Evolutionary conservation across 2,329 filamentous ascomycete genomes (phyloP).

Genomic region (Penicillium sp.): DNA sequence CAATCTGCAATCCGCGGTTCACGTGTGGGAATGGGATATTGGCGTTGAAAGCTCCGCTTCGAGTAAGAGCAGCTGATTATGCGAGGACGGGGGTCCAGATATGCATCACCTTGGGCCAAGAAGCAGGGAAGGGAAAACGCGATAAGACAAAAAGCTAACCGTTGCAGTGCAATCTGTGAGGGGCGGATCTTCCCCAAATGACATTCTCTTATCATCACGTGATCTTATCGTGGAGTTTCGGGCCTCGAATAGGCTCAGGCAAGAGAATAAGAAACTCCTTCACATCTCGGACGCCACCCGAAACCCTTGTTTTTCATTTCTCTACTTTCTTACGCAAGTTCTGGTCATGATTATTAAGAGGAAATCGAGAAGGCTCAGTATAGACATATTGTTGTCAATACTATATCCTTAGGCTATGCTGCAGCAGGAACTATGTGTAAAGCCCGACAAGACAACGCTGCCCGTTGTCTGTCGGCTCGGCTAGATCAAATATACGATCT

Average conservation of each 20-base stretch:
- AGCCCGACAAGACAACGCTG: not conserved
- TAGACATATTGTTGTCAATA: not conserved
- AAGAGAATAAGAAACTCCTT: not conserved
- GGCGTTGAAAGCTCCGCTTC: not conserved
- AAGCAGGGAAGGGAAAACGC: not conserved
- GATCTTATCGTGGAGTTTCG: slow-evolving; percentile 4
- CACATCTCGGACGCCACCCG: not conserved
- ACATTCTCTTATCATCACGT: slow-evolving; percentile 17
- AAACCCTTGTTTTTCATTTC: not conserved
- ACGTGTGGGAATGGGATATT: not conserved
- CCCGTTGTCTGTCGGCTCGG: not conserved
- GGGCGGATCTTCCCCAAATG: not conserved
- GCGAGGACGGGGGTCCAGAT: not conserved
- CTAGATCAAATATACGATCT: not conserved
- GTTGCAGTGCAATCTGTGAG: not conserved
- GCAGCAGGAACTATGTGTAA: not conserved
- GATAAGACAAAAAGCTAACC: not conserved
- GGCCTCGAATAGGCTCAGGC: slow-evolving; percentile 1
- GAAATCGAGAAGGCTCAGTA: not conserved
- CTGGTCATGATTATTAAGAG: not conserved
- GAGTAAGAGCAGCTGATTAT: not conserved
- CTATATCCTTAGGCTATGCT: not conserved
- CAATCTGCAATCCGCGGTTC: not conserved
- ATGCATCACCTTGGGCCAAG: not conserved
- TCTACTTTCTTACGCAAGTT: too few relatives aligned